These are phyloP conservation scores for Diaporthe longicolla DNA, from an alignment of 2,329 filamentous ascomycete species.

Conservation along the genomic window DNA sequence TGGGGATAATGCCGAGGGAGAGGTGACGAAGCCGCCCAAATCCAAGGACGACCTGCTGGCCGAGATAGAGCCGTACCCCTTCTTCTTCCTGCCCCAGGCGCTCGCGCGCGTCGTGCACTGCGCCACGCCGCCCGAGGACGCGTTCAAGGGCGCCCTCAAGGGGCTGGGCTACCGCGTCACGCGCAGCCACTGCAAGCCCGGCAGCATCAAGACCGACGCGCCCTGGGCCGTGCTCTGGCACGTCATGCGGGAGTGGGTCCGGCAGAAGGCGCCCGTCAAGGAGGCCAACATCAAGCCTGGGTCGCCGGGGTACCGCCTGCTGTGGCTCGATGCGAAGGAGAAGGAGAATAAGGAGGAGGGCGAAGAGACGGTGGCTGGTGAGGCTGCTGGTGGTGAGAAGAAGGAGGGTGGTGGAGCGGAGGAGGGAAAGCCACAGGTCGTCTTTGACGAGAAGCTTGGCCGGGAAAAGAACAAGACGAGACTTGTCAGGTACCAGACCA, in stretches of 20 bases:
- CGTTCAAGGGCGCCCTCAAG: constrained; percentile 84
- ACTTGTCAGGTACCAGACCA: constrained; percentile 88
- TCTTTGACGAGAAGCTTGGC: constrained; percentile 86
- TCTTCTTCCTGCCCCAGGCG: constrained; percentile 85
- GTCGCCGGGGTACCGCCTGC: constrained; percentile 80
- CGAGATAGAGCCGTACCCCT: constrained; percentile 80
- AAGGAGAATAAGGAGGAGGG: constrained; percentile 50
- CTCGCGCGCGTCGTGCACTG: constrained; percentile 85
- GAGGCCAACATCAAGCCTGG: constrained; percentile 76
- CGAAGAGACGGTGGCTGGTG: too few relatives aligned
- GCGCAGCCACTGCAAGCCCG: constrained; percentile 89
- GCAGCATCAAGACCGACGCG: constrained; percentile 93
- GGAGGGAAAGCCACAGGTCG: constrained; percentile 57
- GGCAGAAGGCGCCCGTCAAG: constrained; percentile 84
- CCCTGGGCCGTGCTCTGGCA: constrained; percentile 94
- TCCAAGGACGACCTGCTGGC: constrained; percentile 68
- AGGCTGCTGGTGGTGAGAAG: constrained; percentile 40
- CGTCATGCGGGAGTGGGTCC: constrained; percentile 91
- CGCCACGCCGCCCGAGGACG: constrained; percentile 82
- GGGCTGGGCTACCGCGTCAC: constrained; percentile 86
- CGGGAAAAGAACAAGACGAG: constrained; percentile 76
- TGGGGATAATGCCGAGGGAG: constrained; percentile 42
- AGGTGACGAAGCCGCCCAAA: neutral
- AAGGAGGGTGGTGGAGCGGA: constrained; percentile 46
- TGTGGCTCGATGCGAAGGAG: constrained; percentile 59